These are phyloP conservation scores for Chlorencoelia australis DNA, from an alignment of 2,329 filamentous ascomycete species.

Conservation along the genomic window DNA sequence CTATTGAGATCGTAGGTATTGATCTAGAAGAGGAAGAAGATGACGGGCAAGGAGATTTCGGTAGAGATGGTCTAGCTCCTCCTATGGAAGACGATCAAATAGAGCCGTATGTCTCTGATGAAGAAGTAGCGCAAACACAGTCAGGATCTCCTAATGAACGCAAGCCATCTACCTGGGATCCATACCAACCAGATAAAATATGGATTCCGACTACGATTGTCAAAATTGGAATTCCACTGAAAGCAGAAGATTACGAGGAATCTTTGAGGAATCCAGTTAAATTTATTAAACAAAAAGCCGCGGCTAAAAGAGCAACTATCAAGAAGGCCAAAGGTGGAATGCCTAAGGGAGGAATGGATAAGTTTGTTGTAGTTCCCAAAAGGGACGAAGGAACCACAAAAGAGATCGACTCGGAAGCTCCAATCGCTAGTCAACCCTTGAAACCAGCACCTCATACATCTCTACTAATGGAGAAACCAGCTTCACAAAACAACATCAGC, in stretches of 20 bases:
- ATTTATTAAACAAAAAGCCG: slow-evolving; percentile 14
- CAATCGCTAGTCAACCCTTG: slow-evolving; percentile 3
- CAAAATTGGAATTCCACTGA: slow-evolving; percentile 52
- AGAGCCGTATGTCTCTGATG: slow-evolving; percentile 24
- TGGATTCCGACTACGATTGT: slow-evolving; percentile 61
- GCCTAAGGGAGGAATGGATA: slow-evolving; percentile 27
- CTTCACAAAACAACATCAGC: not conserved
- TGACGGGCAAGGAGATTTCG: slow-evolving; percentile 28
- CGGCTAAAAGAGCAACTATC: slow-evolving; percentile 16
- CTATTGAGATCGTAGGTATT: slow-evolving; percentile 66
- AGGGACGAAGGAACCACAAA: slow-evolving; percentile 4
- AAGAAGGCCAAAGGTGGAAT: slow-evolving; percentile 20
- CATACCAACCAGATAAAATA: slow-evolving; percentile 50
- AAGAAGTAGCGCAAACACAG: slow-evolving; percentile 8
- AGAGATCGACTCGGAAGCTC: slow-evolving; percentile 2
- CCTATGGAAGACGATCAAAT: slow-evolving; percentile 55
- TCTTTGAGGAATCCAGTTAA: slow-evolving; percentile 20
- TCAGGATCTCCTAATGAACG: slow-evolving; percentile 26
- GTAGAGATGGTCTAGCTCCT: slow-evolving; percentile 46
- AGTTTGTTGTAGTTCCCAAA: slow-evolving; percentile 26
- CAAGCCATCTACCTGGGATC: slow-evolving; percentile 46
- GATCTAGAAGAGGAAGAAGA: slow-evolving; percentile 65
- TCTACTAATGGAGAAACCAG: not conserved
- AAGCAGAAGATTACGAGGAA: slow-evolving; percentile 55
- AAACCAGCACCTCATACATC: slow-evolving; percentile 13